These are phyloP conservation scores for Kodamaea derodonti DNA, from an alignment of 1,139 yeast genomes.

Conservation along the genomic window DNA sequence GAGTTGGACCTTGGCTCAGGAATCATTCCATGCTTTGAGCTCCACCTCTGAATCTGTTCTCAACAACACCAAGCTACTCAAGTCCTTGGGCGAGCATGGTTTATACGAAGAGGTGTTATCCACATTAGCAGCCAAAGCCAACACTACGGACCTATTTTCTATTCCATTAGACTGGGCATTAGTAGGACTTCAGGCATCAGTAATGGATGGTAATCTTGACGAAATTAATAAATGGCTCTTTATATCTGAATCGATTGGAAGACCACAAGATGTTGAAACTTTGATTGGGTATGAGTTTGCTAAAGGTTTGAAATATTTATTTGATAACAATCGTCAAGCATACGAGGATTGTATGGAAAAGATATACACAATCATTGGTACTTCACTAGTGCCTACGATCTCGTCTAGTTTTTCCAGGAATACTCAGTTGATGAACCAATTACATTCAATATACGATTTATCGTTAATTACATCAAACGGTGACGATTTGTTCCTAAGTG, in stretches of 20 bases:
- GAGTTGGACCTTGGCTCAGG: conserved; percentile 84
- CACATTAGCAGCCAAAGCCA: conserved; percentile 27
- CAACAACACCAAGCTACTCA: conserved; percentile 33
- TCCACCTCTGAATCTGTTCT: conserved; percentile 27
- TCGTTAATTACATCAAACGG: conserved; percentile 21
- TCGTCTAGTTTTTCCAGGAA: conserved; percentile 63
- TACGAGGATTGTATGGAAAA: conserved; percentile 41
- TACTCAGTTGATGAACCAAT: conserved; percentile 51
- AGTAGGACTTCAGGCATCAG: conserved; percentile 73
- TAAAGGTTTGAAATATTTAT: conserved; percentile 48
- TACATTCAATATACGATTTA: conserved; percentile 73
- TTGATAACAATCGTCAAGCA: conserved; percentile 21
- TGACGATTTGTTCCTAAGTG: conserved; percentile 11
- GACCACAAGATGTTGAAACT: conserved; percentile 48
- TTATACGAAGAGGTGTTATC: conserved; percentile 40
- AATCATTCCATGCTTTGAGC: conserved; percentile 73
- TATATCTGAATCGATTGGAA: conserved; percentile 32
- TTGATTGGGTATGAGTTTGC: conserved; percentile 67
- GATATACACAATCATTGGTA: conserved; percentile 57
- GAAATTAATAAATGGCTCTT: conserved; percentile 56
- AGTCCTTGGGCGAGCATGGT: conserved; percentile 40
- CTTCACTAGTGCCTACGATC: conserved; percentile 55
- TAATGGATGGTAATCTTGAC: conserved; percentile 55
- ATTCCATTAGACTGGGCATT: conserved; percentile 54
- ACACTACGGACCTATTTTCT: conserved; percentile 18